Evolutionary conservation across 169 alveolate species (phyloP).

Genomic region (Eimeria praecox): DNA sequence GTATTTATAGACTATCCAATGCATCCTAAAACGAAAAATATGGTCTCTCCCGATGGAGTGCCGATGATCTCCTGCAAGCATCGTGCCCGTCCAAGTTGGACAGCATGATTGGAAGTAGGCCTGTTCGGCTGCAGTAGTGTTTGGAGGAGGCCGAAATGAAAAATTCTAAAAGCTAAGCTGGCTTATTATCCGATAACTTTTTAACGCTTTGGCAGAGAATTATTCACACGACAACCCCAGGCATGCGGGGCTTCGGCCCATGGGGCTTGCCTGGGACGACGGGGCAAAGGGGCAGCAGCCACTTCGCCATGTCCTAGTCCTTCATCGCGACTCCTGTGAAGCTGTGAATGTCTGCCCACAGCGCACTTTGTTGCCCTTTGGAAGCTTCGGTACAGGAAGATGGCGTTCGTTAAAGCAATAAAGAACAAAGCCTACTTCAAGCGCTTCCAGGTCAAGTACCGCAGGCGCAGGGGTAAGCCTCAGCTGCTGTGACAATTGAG

Average conservation of each 20-base stretch:
- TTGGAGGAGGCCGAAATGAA: neutral
- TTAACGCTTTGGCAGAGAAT: neutral
- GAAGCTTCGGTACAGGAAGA: conserved; percentile 77
- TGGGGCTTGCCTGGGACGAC: conserved; percentile 74
- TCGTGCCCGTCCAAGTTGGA: neutral
- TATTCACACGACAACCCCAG: neutral
- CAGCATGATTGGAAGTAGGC: neutral
- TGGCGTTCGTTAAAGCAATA: conserved; percentile 98
- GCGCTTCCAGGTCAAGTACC: conserved; percentile 99
- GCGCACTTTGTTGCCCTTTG: conserved; percentile 69
- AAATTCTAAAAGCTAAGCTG: neutral
- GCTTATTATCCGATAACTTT: neutral
- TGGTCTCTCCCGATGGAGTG: no score
- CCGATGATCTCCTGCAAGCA: no score
- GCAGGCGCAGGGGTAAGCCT: conserved; percentile 98
- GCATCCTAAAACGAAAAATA: no score
- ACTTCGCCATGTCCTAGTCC: conserved; percentile 41
- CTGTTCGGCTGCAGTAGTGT: neutral
- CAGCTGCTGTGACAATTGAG: neutral
- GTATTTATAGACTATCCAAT: no score
- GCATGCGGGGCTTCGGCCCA: conserved; percentile 10
- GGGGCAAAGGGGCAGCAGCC: conserved; percentile 62
- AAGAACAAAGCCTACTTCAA: conserved; percentile 99
- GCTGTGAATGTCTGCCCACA: conserved; percentile 48
- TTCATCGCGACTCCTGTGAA: neutral